Percentiles rank a stretch among this genome's conserved stretches.
Conservation (phyloP, 192 early-diverging fungal genomes). For the Jimgerdemannia lactiflua region DNA sequence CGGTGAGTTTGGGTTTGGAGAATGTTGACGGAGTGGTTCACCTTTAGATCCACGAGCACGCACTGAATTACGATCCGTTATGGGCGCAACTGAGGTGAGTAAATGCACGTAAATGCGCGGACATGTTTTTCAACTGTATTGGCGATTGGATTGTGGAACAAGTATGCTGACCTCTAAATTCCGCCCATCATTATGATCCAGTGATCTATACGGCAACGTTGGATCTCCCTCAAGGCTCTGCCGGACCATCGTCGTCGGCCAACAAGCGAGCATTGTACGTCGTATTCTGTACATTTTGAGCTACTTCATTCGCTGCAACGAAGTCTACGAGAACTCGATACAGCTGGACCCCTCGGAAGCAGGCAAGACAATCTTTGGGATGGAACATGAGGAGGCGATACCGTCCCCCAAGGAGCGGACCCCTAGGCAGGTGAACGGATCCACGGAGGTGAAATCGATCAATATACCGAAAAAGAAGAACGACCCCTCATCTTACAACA, state of each 20-base stretch:
- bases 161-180: background rate
- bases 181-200: background rate
- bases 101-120: background rate
- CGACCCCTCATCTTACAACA: background rate
- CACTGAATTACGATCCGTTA: slow-evolving; percentile 44
- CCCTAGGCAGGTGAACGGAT: background rate
- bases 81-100: slow-evolving; percentile 56
- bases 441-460: slow-evolving; percentile 14
- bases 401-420: background rate
- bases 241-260: slow-evolving; percentile 50
- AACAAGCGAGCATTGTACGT: slow-evolving; percentile 40
- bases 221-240: slow-evolving; percentile 43
- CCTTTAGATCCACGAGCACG: background rate
- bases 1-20: background rate
- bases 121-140: no score
- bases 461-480: slow-evolving; percentile 15
- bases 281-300: slow-evolving; percentile 48
- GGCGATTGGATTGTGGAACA: no score
- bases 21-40: background rate
- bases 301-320: slow-evolving; percentile 58
- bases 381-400: background rate
- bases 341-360: background rate
- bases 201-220: slow-evolving; percentile 53
- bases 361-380: background rate
- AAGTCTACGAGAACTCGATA: slow-evolving; percentile 41